phyloP scores from a whole-genome alignment of 305 asterid species.

The Fraxinus sp. region DNA sequence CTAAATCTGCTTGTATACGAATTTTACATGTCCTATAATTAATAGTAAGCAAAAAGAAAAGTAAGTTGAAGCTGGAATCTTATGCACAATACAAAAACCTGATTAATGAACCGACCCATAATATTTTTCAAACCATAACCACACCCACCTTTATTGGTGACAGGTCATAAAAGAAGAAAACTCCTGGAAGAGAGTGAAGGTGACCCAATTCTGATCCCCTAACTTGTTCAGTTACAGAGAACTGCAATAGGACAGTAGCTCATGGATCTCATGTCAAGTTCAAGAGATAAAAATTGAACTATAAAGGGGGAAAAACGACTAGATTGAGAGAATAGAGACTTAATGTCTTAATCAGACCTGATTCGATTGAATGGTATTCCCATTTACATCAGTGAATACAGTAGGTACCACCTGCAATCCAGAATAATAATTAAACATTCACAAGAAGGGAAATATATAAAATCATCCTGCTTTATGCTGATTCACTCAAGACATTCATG shows the following conservation, averaged over 20 bases:
- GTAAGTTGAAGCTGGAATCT: background rate
- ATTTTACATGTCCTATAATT: background rate
- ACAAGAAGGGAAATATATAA: background rate
- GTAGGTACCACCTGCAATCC: conserved; percentile 92
- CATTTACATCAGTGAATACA: conserved; percentile 72
- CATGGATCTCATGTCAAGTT: conserved; percentile 23
- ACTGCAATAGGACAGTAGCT: conserved; percentile 49
- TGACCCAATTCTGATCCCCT: conserved; percentile 65
- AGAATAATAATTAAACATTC: conserved; percentile 16
- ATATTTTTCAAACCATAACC: background rate
- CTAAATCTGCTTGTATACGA: background rate
- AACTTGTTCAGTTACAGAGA: conserved; percentile 93
- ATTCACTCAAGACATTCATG: background rate
- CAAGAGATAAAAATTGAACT: background rate
- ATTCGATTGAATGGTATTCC: conserved; percentile 77
- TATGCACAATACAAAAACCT: background rate
- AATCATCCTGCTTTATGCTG: background rate
- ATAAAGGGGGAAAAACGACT: background rate
- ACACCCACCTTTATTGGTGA: conserved; percentile 84
- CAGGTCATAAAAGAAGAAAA: conserved; percentile 85
- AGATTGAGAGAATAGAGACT: background rate
- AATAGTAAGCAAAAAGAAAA: background rate
- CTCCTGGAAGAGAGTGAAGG: conserved; percentile 82
- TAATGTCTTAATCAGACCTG: conserved; percentile 49
- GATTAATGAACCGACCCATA: background rate